phyloP scores from a whole-genome alignment of 345 rosid species.

The Erodium maritimum region DNA sequence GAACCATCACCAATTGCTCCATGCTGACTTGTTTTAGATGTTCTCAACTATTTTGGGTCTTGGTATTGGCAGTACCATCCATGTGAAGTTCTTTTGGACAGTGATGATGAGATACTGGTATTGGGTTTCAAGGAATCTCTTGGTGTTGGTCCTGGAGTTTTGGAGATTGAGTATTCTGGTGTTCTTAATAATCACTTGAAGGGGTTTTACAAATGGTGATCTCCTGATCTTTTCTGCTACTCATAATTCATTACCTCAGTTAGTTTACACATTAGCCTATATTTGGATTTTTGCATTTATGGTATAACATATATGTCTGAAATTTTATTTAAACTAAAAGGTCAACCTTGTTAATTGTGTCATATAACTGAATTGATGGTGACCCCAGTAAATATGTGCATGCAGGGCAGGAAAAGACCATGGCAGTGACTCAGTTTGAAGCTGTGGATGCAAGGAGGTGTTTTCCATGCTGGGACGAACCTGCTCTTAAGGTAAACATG shows the following conservation, averaged over 20 bases:
- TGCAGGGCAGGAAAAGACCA: conserved; percentile 25
- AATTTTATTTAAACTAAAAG: too few relatives aligned
- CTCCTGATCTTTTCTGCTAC: background rate
- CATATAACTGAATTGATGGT: too few relatives aligned
- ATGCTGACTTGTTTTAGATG: background rate
- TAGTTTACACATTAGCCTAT: background rate
- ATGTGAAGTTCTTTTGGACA: conserved; percentile 15
- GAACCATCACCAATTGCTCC: background rate
- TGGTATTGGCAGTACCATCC: conserved; percentile 12
- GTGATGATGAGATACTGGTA: conserved; percentile 30
- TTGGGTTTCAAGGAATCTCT: conserved; percentile 24
- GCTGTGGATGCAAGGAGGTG: conserved; percentile 33
- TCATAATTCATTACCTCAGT: background rate
- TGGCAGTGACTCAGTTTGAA: conserved; percentile 41
- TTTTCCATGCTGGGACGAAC: conserved; percentile 50
- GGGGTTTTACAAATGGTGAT: conserved; percentile 33
- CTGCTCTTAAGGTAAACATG: conserved; percentile 29
- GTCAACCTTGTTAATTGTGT: too few relatives aligned
- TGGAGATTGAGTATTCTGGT: conserved; percentile 22
- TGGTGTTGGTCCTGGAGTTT: conserved; percentile 20
- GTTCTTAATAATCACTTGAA: conserved; percentile 26
- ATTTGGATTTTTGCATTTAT: background rate
- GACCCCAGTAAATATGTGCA: conserved; percentile 21
- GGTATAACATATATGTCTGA: too few relatives aligned
- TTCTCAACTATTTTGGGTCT: too few relatives aligned